These are phyloP conservation scores for Actinomortierella ambigua DNA, from an alignment of 371 early-diverging fungal species.

Conservation along the genomic window DNA sequence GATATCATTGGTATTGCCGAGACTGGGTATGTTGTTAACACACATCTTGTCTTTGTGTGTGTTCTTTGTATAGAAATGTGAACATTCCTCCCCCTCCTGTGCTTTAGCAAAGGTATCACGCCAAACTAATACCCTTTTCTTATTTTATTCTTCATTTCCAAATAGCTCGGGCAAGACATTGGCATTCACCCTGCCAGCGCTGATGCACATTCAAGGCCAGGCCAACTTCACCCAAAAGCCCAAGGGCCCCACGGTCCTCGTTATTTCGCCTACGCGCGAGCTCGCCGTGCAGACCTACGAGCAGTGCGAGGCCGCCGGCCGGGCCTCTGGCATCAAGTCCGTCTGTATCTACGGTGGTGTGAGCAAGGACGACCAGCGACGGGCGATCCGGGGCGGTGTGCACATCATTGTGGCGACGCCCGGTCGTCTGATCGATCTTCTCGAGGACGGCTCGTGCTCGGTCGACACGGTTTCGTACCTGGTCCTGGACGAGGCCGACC, in stretches of 20 bases:
- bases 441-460: conserved; percentile 77
- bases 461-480: conserved; percentile 76
- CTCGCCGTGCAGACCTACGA: conserved; percentile 93
- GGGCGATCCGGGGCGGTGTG: conserved; percentile 64
- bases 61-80: background rate
- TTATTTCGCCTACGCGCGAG: conserved; percentile 96
- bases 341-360: conserved; percentile 83
- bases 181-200: conserved; percentile 95
- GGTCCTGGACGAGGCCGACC: conserved; percentile 96
- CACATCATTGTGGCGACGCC: conserved; percentile 95
- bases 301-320: conserved; percentile 68
- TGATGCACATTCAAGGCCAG: conserved; percentile 63
- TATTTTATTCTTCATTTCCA: conserved; percentile 8
- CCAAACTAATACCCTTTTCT: background rate
- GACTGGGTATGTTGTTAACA: conserved; percentile 64
- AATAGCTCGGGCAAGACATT: conserved; percentile 87
- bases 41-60: background rate
- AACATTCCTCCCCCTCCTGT: too few species aligned
- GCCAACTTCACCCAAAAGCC: conserved; percentile 54
- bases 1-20: conserved; percentile 85
- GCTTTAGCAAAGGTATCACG: background rate
- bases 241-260: conserved; percentile 71
- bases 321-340: conserved; percentile 73
- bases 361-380: conserved; percentile 69
- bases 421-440: conserved; percentile 92